Evolutionary conservation across 139 green algal genomes (phyloP).

Genomic region (Mesotaenium endlicherianum): DNA sequence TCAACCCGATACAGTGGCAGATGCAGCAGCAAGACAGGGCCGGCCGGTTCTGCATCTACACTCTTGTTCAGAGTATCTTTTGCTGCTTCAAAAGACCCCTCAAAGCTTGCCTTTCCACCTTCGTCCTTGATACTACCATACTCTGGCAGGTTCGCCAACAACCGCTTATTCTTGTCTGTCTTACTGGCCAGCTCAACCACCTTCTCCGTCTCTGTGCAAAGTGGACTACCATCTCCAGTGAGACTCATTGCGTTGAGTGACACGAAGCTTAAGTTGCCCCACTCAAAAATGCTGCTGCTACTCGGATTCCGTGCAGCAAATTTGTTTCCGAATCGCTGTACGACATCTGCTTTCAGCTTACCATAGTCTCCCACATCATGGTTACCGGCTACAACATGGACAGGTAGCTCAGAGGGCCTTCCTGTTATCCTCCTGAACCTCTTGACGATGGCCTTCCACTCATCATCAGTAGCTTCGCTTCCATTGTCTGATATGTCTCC

Average conservation of each 20-base stretch:
- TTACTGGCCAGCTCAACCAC: background rate
- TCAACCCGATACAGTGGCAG: background rate
- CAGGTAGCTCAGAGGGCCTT: background rate
- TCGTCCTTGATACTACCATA: too few species aligned
- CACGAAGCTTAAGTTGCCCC: background rate
- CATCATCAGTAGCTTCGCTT: background rate
- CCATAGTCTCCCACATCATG: background rate
- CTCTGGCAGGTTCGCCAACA: background rate
- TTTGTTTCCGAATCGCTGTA: background rate
- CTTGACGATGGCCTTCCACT: background rate
- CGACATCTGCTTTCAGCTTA: background rate
- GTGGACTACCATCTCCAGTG: background rate
- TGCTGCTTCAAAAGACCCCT: too few species aligned
- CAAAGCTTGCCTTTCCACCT: too few species aligned
- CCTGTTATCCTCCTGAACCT: background rate
- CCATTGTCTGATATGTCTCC: background rate
- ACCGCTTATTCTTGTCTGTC: background rate
- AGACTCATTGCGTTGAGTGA: background rate
- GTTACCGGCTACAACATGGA: background rate
- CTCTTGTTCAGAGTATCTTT: too few species aligned
- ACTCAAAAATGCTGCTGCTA: background rate
- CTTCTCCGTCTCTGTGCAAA: background rate
- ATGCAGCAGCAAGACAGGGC: background rate
- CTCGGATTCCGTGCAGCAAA: background rate
- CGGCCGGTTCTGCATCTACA: background rate